Percentiles rank a stretch among this genome's conserved stretches.
Evolutionary conservation across 441 rosid genomes (phyloP).

Genomic region (Populus trichocarpa): DNA sequence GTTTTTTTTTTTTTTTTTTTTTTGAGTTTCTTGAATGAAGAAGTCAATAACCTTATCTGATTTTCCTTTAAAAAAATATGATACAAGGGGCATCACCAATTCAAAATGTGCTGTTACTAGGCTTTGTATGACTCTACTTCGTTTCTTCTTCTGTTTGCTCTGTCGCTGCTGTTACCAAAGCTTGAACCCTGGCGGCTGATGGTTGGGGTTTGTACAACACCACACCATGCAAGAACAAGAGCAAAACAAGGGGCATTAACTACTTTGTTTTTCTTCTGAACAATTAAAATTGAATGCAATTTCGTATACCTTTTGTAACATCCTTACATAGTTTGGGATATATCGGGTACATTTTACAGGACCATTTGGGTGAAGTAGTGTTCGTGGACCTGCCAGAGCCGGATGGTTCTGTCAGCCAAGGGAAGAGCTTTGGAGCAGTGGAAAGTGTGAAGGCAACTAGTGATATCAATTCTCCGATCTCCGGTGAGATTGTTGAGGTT

Average conservation of each 20-base stretch:
- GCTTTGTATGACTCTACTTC: not conserved
- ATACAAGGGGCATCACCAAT: not conserved
- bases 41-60: not conserved
- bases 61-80: not conserved
- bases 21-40: not conserved
- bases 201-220: not conserved
- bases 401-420: constrained; percentile 51
- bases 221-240: not conserved
- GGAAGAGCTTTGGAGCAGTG: constrained; percentile 77
- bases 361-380: constrained; percentile 91
- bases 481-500: constrained; percentile 81
- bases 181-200: not conserved
- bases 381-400: constrained; percentile 82
- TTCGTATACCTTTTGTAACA: not conserved
- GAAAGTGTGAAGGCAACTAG: constrained; percentile 98
- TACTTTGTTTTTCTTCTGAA: not conserved
- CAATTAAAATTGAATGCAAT: not conserved
- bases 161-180: not conserved
- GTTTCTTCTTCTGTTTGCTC: not conserved
- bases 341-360: constrained; percentile 35
- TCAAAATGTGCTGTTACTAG: not conserved
- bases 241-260: not conserved
- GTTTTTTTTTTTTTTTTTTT: not conserved
- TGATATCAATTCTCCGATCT: constrained; percentile 79
- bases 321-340: not conserved